A percentile compares a stretch with the other conserved stretches of the same genome.
Conservation (phyloP, 768 basidiomycete species). For the Phlebiopsis flavidoalba region DNA sequence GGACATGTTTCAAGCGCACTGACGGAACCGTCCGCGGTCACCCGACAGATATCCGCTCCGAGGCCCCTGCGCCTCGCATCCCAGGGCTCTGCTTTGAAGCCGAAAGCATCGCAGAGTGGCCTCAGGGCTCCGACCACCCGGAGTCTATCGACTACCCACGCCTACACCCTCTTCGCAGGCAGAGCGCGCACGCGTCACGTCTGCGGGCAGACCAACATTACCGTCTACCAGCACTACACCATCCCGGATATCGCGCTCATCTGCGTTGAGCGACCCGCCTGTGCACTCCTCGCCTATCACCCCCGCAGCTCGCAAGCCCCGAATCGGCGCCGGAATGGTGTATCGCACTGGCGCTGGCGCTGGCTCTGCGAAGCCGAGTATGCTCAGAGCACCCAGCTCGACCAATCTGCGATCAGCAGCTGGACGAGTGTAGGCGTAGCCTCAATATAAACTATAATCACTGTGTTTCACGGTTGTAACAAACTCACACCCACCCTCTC, state of each 20-base stretch:
- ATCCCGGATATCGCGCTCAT: neutral
- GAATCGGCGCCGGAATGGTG: constrained; percentile 68
- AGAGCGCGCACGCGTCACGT: neutral
- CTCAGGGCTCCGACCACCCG: constrained; percentile 1
- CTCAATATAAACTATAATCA: neutral
- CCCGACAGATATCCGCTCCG: constrained; percentile 11
- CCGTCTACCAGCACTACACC: neutral
- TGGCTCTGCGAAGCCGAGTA: neutral
- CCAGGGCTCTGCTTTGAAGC: constrained; percentile 12
- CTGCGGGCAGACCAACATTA: neutral
- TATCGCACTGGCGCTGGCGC: constrained; percentile 36
- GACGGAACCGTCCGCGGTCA: neutral
- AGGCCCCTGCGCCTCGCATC: constrained; percentile 17
- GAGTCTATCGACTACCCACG: neutral
- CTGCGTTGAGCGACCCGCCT: constrained; percentile 2
- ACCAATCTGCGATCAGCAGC: constrained; percentile 1
- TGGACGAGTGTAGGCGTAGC: neutral
- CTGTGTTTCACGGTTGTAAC: neutral
- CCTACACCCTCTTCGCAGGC: neutral
- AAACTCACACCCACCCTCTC: neutral
- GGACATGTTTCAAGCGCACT: neutral
- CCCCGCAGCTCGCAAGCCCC: constrained; percentile 36
- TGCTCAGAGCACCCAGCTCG: constrained; percentile 5
- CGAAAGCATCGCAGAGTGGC: constrained; percentile 6
- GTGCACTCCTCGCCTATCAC: neutral